These are phyloP conservation scores for Inonotus hispidus DNA, from an alignment of 1,284 basidiomycete genomes.

Conservation along the genomic window DNA sequence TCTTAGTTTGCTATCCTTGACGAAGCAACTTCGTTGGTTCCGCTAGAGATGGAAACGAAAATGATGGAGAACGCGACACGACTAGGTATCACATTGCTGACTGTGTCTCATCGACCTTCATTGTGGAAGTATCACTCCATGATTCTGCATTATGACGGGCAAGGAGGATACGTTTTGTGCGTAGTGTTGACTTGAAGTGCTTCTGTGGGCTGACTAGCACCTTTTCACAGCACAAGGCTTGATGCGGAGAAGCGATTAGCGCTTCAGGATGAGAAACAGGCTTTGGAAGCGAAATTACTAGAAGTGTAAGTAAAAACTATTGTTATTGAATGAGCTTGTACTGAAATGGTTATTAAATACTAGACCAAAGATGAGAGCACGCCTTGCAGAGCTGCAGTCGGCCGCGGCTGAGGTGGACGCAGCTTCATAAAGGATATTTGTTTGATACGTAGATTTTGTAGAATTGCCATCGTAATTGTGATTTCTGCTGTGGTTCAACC, in stretches of 20 bases:
- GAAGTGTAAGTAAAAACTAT: constrained; percentile 58
- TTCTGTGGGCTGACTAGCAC: background rate
- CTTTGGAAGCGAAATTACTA: constrained; percentile 70
- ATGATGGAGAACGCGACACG: constrained; percentile 95
- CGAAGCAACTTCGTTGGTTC: constrained; percentile 93
- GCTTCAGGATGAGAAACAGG: constrained; percentile 92
- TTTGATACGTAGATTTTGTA: background rate
- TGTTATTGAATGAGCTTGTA: background rate
- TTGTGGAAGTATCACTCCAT: constrained; percentile 94
- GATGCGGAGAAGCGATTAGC: constrained; percentile 90
- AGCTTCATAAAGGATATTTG: background rate
- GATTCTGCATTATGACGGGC: constrained; percentile 86
- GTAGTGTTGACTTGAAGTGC: constrained; percentile 28
- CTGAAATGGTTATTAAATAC: background rate
- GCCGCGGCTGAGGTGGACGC: constrained; percentile 12
- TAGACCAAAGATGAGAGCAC: constrained; percentile 42
- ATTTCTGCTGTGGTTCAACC: background rate
- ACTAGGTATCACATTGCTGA: constrained; percentile 85
- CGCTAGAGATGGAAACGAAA: constrained; percentile 85
- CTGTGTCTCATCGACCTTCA: constrained; percentile 88
- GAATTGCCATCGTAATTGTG: background rate
- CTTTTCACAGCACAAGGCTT: constrained; percentile 64
- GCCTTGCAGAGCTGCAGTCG: constrained; percentile 41
- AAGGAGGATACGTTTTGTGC: constrained; percentile 81
- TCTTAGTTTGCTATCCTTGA: constrained; percentile 90